Evolutionary conservation across 768 basidiomycete species (phyloP), one percentile per base, ranked within the genome.

Genomic region (Hypholoma sublateritium): DNA sequence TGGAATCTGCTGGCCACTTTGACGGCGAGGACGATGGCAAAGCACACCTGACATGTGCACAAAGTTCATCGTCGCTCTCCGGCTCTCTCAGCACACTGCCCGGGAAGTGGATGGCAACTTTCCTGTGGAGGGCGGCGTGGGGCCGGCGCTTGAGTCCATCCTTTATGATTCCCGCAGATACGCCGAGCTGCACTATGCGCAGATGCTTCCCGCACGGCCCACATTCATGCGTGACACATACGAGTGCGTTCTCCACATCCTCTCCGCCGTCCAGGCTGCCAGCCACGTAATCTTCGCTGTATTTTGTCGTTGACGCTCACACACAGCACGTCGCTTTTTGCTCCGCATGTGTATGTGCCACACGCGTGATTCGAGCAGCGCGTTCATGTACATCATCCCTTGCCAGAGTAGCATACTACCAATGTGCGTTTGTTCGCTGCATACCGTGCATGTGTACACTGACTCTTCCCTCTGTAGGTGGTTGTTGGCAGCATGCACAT

Each of bases 311-410:
- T 43, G 28, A 48, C 50, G 4, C 50, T 67, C 14, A 63, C 63
- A 8, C 67, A 66, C 48, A 22, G 35, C 7, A 14, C 61, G 4
- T 68, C 78, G 9, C 79, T 80, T 0, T 83, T 80, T 28, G 71
- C 74, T 1, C 79, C 79, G 3, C 68, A 72, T 74, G 16, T 80
- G 72, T 48, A 76, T 56, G 59, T 71, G 0, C 74, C 80, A 2
- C 77, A n/a, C n/a, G n/a, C n/a, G n/a, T n/a, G n/a, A n/a, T n/a
- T n/a, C 79, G 1, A 72, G 66, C 50, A 85, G 92, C n/a, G 93
- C 92, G 0, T 75, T 75, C 72, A 85, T 86, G 42, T 90, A 88
- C 69, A 74, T 86, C 56, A 86, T 90, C 60, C 85, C 87, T 12
- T 71, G 87, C 60, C 68, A 79, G 49, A 81, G 78, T 61, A 83